Percentiles rank a stretch among this genome's conserved stretches.
These are phyloP conservation scores for Lactarius hatsudake DNA, from an alignment of 768 basidiomycete species.

Conservation along the genomic window DNA sequence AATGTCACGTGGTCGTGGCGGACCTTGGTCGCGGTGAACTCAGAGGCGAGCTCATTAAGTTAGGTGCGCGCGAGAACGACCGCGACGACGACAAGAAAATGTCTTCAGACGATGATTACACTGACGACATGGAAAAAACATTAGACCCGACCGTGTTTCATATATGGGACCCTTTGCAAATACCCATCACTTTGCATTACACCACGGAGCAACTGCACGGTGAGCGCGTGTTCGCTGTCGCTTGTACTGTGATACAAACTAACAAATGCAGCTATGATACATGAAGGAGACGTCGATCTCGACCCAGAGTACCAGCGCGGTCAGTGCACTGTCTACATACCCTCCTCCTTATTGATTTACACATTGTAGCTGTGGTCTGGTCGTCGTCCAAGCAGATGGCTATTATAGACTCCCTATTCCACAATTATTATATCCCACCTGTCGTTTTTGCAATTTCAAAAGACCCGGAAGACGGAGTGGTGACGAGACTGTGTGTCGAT, in stretches of 20 bases:
- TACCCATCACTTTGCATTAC: conserved; percentile 28
- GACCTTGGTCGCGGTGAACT: too few relatives aligned
- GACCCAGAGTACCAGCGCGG: conserved; percentile 74
- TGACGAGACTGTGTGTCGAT: conserved; percentile 59
- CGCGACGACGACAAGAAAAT: conserved; percentile 2
- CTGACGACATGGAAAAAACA: conserved; percentile 16
- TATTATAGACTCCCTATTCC: conserved; percentile 72
- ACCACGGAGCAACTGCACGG: conserved; percentile 30
- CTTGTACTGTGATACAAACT: not conserved
- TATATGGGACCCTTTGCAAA: conserved; percentile 27
- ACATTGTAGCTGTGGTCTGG: conserved; percentile 68
- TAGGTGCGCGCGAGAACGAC: not conserved
- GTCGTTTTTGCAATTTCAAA: conserved; percentile 59
- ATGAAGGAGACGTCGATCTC: conserved; percentile 67
- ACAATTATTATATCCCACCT: conserved; percentile 78
- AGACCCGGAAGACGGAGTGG: conserved; percentile 38
- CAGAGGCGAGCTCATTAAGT: too few relatives aligned
- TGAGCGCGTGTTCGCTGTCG: conserved; percentile 16
- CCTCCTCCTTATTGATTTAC: not conserved
- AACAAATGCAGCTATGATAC: conserved; percentile 50
- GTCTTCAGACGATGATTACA: conserved; percentile 17
- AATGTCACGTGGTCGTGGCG: not conserved
- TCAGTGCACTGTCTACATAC: conserved; percentile 31
- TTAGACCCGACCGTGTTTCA: conserved; percentile 24
- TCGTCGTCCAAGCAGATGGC: conserved; percentile 68